phyloP scores from a whole-genome alignment of 495 filamentous ascomycete genomes.

The Thozetella sp. region DNA sequence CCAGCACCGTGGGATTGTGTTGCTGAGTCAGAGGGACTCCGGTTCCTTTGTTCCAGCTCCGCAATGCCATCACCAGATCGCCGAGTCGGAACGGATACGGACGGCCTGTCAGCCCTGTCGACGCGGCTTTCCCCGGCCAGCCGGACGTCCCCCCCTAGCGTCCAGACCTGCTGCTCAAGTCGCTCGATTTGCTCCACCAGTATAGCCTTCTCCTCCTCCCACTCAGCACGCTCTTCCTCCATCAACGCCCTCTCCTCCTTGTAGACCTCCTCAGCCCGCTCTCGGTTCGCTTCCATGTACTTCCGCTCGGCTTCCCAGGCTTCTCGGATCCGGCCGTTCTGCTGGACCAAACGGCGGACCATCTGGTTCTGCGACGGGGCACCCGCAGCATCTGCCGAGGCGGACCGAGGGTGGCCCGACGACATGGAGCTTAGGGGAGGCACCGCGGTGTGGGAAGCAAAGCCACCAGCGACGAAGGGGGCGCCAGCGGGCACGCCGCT shows the following conservation, averaged over 20 bases:
- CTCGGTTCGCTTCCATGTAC: conserved; percentile 42
- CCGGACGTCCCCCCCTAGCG: conserved; percentile 13
- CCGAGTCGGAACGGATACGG: conserved; percentile 10
- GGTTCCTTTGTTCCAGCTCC: conserved; percentile 3
- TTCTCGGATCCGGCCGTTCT: conserved; percentile 37
- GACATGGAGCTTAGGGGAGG: conserved; percentile 16
- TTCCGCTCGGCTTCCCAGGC: conserved; percentile 48
- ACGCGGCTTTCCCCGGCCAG: conserved; percentile 14
- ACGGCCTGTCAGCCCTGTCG: conserved; percentile 13
- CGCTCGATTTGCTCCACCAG: conserved; percentile 23
- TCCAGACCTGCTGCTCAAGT: conserved; percentile 30
- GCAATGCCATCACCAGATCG: conserved; percentile 23
- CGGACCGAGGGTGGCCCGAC: conserved; percentile 17
- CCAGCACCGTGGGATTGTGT: not conserved
- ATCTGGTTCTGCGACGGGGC: conserved; percentile 23
- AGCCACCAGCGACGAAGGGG: not conserved
- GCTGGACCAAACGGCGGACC: conserved; percentile 39
- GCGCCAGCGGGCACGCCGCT: not conserved
- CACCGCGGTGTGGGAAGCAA: conserved; percentile 8
- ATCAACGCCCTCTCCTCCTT: conserved; percentile 45
- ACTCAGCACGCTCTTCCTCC: conserved; percentile 40
- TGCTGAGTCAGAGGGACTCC: not conserved
- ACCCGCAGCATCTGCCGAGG: conserved; percentile 17
- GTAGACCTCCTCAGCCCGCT: conserved; percentile 44
- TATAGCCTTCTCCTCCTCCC: conserved; percentile 32